Evolutionary conservation across 371 early-diverging fungal species (phyloP), one percentile per base, ranked within the genome.

Genomic region (Phascolomyces articulosus): DNA sequence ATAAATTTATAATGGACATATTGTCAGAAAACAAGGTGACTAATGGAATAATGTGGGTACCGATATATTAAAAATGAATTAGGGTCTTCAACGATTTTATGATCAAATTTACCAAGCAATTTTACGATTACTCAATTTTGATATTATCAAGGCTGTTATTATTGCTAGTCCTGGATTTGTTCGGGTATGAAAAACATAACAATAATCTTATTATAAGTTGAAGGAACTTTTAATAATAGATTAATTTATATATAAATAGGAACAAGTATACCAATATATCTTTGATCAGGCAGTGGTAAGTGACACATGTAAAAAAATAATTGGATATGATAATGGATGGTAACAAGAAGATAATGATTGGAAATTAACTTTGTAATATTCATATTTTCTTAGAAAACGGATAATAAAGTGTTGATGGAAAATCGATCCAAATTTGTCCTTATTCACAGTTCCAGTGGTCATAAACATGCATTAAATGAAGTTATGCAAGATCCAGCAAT

Each of bases 91-190:
- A 67, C 80, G 88, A 41, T 98, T 98, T 74, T 96, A 90, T 74
- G 95, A 96, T 16, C 96, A 97, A 70, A 85, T 96, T 4, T 91
- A 89, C 66, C 91, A 95, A 68, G 93, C 91, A 1, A 90, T 98
- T 55, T 67, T 93, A 58, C 86, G 91, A 49, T 92, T 95, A 72
- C 75, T 98, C 40, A 86, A 95, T 69, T 95, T 97, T 79, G 87
- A 87, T 55, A 83, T 96, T 58, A 86, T 97, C 59, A 98, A 98
- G 72, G 97, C 91, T 16, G 79, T 98, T 11, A 92, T 98, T 51
- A 74, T 98, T 29, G 98, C 96, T 20, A 94, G 95, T 67, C 98
- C 98, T 21, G 99, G 98, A 10, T 97, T 97, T 77, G 90, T 93
- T 18, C 93, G 90, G 85, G 91, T 90, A 78, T 48, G 66, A 55